Evolutionary conservation across 768 basidiomycete species (phyloP).

Genomic region (Gelatoporia subvermispora): DNA sequence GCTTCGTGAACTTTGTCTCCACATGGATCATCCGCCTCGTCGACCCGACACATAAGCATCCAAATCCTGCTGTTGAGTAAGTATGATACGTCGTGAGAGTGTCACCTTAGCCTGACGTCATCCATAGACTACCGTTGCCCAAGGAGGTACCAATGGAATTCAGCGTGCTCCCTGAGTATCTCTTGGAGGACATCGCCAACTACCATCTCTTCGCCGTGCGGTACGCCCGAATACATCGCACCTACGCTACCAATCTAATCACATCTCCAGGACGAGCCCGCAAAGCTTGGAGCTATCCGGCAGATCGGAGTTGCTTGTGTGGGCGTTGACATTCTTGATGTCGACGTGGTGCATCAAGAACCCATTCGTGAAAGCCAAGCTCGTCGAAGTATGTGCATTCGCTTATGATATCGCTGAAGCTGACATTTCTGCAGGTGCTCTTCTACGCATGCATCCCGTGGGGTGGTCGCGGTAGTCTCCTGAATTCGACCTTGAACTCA

Average conservation of each 20-base stretch:
- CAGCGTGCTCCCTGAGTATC: slow-evolving; percentile 87
- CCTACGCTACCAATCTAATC: background rate
- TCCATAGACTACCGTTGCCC: slow-evolving; percentile 75
- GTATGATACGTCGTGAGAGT: slow-evolving; percentile 24
- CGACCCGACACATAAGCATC: slow-evolving; percentile 77
- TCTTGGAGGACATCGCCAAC: slow-evolving; percentile 90
- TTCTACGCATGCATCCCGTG: slow-evolving; percentile 67
- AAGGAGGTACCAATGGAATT: slow-evolving; percentile 81
- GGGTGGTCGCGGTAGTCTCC: slow-evolving; percentile 63
- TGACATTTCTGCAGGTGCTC: slow-evolving; percentile 44
- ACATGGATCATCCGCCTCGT: slow-evolving; percentile 91
- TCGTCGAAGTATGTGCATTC: slow-evolving; percentile 65
- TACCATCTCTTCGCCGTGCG: slow-evolving; percentile 80
- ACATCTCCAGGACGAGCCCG: slow-evolving; percentile 48
- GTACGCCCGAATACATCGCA: slow-evolving; percentile 36
- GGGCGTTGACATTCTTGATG: slow-evolving; percentile 85
- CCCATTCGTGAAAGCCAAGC: slow-evolving; percentile 93
- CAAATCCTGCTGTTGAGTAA: slow-evolving; percentile 61
- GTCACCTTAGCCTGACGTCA: background rate
- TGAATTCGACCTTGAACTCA: slow-evolving; percentile 79
- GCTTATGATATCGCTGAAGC: slow-evolving; percentile 3
- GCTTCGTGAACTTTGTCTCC: slow-evolving; percentile 86
- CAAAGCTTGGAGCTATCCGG: slow-evolving; percentile 81
- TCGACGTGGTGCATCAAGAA: slow-evolving; percentile 99
- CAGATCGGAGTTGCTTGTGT: slow-evolving; percentile 81